Evolutionary conservation across 805 yeast species (phyloP).

Genomic region (Candida xyloterini): DNA sequence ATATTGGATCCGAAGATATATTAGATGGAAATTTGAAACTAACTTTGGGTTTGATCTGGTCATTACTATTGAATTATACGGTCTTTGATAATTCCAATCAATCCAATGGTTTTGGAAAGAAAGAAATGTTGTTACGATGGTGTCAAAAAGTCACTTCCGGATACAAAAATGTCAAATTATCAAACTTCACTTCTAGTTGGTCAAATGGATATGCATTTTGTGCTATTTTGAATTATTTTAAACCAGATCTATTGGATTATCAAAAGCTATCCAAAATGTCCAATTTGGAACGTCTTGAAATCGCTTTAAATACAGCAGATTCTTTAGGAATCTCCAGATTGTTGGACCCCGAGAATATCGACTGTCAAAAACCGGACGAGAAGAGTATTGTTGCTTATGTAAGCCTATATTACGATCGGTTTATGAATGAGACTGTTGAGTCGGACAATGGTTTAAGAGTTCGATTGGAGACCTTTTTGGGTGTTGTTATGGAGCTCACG

Average conservation of each 20-base stretch:
- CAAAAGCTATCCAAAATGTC: conserved; percentile 28
- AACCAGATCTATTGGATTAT: conserved; percentile 40
- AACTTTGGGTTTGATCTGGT: conserved; percentile 49
- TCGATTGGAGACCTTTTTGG: conserved; percentile 28
- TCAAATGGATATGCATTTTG: conserved; percentile 47
- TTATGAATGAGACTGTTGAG: conserved; percentile 15
- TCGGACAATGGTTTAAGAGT: conserved; percentile 11
- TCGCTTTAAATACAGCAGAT: conserved; percentile 43
- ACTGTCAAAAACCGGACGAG: conserved; percentile 52
- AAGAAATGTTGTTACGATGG: conserved; percentile 50
- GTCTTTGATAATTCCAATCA: conserved; percentile 14
- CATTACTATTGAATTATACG: conserved; percentile 42
- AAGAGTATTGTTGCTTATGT: conserved; percentile 56
- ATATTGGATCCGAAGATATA: conserved; percentile 49
- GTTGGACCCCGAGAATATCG: conserved; percentile 54
- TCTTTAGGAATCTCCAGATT: conserved; percentile 49
- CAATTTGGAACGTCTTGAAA: conserved; percentile 31
- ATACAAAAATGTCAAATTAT: conserved; percentile 36
- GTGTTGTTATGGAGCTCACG: conserved; percentile 20
- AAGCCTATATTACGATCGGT: conserved; percentile 55
- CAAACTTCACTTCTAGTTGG: conserved; percentile 58
- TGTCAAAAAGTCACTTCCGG: conserved; percentile 44
- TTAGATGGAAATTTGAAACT: conserved; percentile 47
- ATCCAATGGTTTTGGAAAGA: conserved; percentile 20
- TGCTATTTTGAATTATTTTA: conserved; percentile 41